Conservation (phyloP, 108 stramenopile genomes). For the Thalassiosira profunda region DNA sequence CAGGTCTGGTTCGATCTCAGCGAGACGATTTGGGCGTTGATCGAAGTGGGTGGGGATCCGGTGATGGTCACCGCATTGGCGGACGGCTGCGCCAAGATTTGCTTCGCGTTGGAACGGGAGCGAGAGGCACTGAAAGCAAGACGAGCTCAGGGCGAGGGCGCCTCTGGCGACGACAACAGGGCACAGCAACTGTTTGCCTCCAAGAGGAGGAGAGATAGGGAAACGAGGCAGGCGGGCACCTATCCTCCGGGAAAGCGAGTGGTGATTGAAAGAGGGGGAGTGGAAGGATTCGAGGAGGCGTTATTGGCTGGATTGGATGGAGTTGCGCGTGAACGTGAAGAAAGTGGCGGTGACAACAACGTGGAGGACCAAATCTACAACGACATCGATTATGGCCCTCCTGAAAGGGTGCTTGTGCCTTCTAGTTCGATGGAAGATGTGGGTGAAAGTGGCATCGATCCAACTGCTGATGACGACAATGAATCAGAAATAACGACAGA, state of each 20-base stretch:
- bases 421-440: constrained; percentile 12
- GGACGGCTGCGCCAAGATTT: constrained; percentile 84
- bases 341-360: background rate
- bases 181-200: background rate
- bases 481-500: constrained; percentile 52
- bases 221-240: constrained; percentile 30
- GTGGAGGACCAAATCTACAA: constrained; percentile 4
- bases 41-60: constrained; percentile 66
- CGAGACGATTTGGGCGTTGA: constrained; percentile 53
- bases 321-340: background rate
- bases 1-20: constrained; percentile 58
- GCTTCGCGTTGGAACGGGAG: constrained; percentile 81
- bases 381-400: constrained; percentile 24
- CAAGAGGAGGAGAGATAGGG: constrained; percentile 27
- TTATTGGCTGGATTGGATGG: constrained; percentile 19
- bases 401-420: constrained; percentile 20
- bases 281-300: constrained; percentile 29
- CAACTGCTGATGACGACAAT: constrained; percentile 15
- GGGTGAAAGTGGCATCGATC: background rate
- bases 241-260: constrained; percentile 37
- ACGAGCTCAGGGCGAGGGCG: too few relatives aligned
- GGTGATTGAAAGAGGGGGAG: constrained; percentile 9
- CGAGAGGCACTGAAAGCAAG: constrained; percentile 18
- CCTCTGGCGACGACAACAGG: background rate
- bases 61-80: constrained; percentile 71